Evolutionary conservation across 192 early-diverging fungal genomes (phyloP).

Genomic region (Linnemannia exigua): DNA sequence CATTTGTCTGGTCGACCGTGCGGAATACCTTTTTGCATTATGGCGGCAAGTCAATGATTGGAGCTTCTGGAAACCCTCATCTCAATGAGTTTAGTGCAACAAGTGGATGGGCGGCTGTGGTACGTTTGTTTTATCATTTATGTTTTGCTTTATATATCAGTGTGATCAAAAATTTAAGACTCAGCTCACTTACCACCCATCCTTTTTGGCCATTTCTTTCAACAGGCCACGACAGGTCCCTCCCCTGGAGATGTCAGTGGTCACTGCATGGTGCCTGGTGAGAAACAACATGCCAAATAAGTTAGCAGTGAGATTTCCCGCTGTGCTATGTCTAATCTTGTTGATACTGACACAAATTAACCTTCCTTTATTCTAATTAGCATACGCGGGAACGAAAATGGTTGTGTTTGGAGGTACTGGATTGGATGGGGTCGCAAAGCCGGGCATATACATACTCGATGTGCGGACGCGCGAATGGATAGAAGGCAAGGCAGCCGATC

Average conservation of each 20-base stretch:
- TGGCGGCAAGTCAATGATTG: not conserved
- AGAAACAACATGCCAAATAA: not conserved
- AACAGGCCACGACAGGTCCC: not conserved
- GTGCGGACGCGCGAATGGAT: not conserved
- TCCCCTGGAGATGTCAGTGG: not conserved
- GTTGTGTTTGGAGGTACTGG: not conserved
- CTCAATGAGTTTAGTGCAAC: too few relatives aligned
- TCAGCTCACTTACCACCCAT: too few relatives aligned
- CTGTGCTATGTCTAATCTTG: too few relatives aligned
- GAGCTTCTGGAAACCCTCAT: not conserved
- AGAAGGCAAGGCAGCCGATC: not conserved
- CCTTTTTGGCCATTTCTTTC: not conserved
- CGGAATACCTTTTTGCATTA: not conserved
- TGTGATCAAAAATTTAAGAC: too few relatives aligned
- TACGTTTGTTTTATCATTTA: too few relatives aligned
- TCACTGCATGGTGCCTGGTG: constrained; percentile 2
- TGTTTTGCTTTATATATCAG: too few relatives aligned
- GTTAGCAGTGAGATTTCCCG: too few relatives aligned
- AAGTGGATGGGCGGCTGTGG: too few relatives aligned
- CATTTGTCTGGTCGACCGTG: not conserved
- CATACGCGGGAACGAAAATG: not conserved
- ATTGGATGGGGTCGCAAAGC: not conserved
- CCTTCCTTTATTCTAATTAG: too few relatives aligned
- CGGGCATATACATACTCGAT: not conserved
- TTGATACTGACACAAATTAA: too few relatives aligned